A percentile compares a stretch with the other conserved stretches of the same genome.
Evolutionary conservation across 768 basidiomycete species (phyloP).

Genomic region (Trametes cubensis): DNA sequence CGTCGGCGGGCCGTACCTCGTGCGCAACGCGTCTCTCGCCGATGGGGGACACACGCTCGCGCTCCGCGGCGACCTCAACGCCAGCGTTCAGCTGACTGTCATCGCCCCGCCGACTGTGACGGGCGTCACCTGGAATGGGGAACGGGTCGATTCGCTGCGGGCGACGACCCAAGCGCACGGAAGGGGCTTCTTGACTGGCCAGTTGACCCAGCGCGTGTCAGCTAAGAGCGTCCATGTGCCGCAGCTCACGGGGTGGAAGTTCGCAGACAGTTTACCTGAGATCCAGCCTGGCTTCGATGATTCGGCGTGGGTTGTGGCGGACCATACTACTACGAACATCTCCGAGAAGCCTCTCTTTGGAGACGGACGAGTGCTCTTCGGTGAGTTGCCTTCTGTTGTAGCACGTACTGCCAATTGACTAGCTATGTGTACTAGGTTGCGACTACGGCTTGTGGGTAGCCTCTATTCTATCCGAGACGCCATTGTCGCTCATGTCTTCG

Average conservation of each 20-base stretch:
- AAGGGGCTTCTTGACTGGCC: conserved; percentile 53
- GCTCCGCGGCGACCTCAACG: conserved; percentile 70
- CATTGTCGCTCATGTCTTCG: conserved; percentile 15
- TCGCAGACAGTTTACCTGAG: conserved; percentile 76
- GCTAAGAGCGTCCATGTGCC: conserved; percentile 45
- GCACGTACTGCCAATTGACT: background rate
- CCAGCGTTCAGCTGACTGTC: conserved; percentile 58
- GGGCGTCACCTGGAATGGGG: conserved; percentile 75
- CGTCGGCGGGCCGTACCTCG: conserved; percentile 49
- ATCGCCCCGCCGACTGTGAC: conserved; percentile 58
- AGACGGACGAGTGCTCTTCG: conserved; percentile 78
- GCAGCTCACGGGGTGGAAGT: conserved; percentile 67
- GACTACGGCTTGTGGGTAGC: conserved; percentile 79
- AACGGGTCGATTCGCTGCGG: conserved; percentile 38
- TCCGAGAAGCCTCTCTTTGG: conserved; percentile 71
- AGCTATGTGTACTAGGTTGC: conserved; percentile 48
- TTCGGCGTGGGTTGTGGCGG: conserved; percentile 61
- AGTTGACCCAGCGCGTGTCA: conserved; percentile 41
- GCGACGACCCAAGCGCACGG: conserved; percentile 54
- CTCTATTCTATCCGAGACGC: background rate
- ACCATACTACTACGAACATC: conserved; percentile 75
- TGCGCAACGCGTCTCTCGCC: conserved; percentile 43
- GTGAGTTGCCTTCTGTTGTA: conserved; percentile 7
- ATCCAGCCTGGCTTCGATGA: conserved; percentile 61
- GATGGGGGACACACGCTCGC: conserved; percentile 43